Evolutionary conservation across 495 filamentous ascomycete genomes (phyloP).

Genomic region (Articulospora tetracladia): DNA sequence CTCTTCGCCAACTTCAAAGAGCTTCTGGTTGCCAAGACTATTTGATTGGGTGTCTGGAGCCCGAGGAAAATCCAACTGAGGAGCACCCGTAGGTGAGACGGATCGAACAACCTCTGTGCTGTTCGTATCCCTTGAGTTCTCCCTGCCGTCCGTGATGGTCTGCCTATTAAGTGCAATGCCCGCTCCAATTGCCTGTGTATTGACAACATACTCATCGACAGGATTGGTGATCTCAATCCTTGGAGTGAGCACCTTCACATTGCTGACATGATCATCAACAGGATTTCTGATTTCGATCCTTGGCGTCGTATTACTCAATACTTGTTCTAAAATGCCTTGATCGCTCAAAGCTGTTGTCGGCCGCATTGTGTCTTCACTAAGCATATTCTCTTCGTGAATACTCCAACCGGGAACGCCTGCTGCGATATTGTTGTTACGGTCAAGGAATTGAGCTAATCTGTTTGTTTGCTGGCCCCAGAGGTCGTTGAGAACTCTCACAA

Average conservation of each 20-base stretch:
- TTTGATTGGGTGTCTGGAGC: background rate
- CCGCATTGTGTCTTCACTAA: slow-evolving; percentile 19
- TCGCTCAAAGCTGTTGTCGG: slow-evolving; percentile 25
- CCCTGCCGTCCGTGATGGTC: background rate
- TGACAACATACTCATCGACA: background rate
- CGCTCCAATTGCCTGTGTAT: background rate
- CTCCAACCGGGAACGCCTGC: slow-evolving; percentile 10
- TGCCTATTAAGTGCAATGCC: background rate
- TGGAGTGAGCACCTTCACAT: background rate
- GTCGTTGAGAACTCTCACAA: slow-evolving; percentile 51
- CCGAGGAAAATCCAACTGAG: background rate
- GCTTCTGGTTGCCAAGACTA: slow-evolving; percentile 7
- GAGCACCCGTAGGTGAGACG: background rate
- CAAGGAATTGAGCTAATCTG: slow-evolving; percentile 54
- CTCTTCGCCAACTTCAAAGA: slow-evolving; percentile 15
- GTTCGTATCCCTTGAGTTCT: background rate
- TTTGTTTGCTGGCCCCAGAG: slow-evolving; percentile 60
- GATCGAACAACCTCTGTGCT: background rate
- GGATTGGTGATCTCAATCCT: background rate
- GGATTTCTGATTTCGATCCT: slow-evolving; percentile 21
- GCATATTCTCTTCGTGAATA: background rate
- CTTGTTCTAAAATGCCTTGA: slow-evolving; percentile 22
- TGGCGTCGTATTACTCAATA: slow-evolving; percentile 24
- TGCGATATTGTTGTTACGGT: slow-evolving; percentile 57
- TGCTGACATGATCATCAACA: slow-evolving; percentile 14